Evolutionary conservation across 306 rosid genomes (phyloP).

Genomic region (Malus domestica): DNA sequence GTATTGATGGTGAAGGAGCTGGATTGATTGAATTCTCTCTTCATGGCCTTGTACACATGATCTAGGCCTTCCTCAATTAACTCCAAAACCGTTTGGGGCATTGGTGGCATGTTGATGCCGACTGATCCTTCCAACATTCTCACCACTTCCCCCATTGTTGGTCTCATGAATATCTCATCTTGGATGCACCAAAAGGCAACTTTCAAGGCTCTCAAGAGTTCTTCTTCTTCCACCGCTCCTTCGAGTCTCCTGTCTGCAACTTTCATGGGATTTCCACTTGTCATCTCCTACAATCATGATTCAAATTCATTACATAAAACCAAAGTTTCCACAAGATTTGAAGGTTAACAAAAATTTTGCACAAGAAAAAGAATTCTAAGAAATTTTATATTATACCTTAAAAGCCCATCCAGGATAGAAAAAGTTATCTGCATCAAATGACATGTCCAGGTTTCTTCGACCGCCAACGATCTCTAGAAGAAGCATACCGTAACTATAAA

Average conservation of each 20-base stretch:
- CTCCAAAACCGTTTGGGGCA: slow-evolving; percentile 88
- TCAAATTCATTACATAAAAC: not conserved
- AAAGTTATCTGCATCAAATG: slow-evolving; percentile 74
- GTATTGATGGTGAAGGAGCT: slow-evolving; percentile 75
- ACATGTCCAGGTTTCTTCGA: slow-evolving; percentile 85
- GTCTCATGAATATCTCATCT: slow-evolving; percentile 74
- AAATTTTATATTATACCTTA: slow-evolving; percentile 37
- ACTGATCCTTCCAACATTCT: slow-evolving; percentile 73
- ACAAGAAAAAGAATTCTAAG: not conserved
- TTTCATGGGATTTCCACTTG: slow-evolving; percentile 47
- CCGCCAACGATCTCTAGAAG: slow-evolving; percentile 93
- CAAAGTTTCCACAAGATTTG: not conserved
- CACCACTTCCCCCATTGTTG: slow-evolving; percentile 92
- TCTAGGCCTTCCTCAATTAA: slow-evolving; percentile 80
- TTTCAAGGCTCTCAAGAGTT: slow-evolving; percentile 56
- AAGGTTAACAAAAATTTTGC: not conserved
- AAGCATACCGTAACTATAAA: slow-evolving; percentile 92
- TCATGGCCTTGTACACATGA: slow-evolving; percentile 77
- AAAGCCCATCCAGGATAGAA: slow-evolving; percentile 97
- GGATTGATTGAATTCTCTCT: slow-evolving; percentile 60
- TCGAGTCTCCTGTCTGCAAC: slow-evolving; percentile 69
- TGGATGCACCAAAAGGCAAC: slow-evolving; percentile 94
- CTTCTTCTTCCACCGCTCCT: slow-evolving; percentile 76
- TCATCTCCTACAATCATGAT: slow-evolving; percentile 47
- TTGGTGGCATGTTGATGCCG: slow-evolving; percentile 65